Evolutionary conservation across 1,284 basidiomycete genomes (phyloP), one percentile per base, ranked within the genome.

Genomic region (Inonotus hispidus): DNA sequence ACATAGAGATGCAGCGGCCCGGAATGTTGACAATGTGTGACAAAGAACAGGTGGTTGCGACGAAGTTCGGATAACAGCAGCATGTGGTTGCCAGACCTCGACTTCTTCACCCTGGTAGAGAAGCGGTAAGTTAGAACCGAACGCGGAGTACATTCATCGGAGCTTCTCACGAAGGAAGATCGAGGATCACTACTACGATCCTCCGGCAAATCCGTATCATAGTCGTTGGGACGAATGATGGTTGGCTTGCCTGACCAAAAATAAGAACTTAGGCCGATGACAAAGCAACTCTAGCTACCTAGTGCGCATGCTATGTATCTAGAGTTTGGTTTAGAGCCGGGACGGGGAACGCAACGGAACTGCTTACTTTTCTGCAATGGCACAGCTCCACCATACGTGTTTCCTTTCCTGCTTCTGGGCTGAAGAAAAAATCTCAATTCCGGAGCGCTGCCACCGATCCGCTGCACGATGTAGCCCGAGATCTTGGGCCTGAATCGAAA

Each of bases 371-470:
- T 93, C 92, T 58, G 85, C 80, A 45, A 88, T 77, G 68, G 84
- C 81, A 68, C 90, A 92, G 23, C 81, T 78, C 87, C 89, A 92
- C 92, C 92, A 94, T 53, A 93, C 86, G 62, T 91, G 87, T 63
- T 87, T 84, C 63, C 92, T 79, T 5, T 81, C 83, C 71, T 92
- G 87, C 57, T 84, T 87, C 71, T 93, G 92, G 67, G 84, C 80
- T n/a, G 78, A 72, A 4, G 82, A 81, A 68, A 93, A 92, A n/a
- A 91, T 71, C 59, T 80, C 80, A 46, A 76, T 78, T 3, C 81
- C 83, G 61, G 83, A 78, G 56, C 84, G 80, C 66, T 86, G 83
- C 88, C 90, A 93, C 61, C 81, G 83, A 45, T 88, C 84, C 13
- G 90, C 83, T 66, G 91, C 85, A 41, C 89, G 87, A 69, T 93